A percentile compares a stretch with the other conserved stretches of the same genome.
phyloP scores from a whole-genome alignment of 2,329 filamentous ascomycete species.

The Xylariaceae sp. region DNA sequence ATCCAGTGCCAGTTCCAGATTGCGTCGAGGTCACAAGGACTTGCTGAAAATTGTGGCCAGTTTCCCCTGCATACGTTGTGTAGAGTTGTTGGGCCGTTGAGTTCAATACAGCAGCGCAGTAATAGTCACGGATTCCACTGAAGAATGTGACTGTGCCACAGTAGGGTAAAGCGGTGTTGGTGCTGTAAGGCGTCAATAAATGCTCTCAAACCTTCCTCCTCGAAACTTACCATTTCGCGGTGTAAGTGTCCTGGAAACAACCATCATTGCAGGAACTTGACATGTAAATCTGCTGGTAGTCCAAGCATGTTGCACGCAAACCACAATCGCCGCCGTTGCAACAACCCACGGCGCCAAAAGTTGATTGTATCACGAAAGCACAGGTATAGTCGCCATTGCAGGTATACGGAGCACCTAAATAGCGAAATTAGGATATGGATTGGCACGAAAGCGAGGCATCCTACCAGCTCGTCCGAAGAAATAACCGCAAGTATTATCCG shows the following conservation, averaged over 20 bases:
- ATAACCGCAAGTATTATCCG: slow-evolving; percentile 50
- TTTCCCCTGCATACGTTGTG: slow-evolving; percentile 42
- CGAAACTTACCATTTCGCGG: slow-evolving; percentile 44
- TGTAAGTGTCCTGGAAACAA: slow-evolving; percentile 40
- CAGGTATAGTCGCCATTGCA: slow-evolving; percentile 38
- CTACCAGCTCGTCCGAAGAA: slow-evolving; percentile 40
- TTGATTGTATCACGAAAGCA: slow-evolving; percentile 37
- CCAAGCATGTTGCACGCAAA: slow-evolving; percentile 38
- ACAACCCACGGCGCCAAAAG: slow-evolving; percentile 41
- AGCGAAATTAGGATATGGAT: slow-evolving; percentile 2
- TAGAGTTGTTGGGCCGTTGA: slow-evolving; percentile 35
- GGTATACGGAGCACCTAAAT: slow-evolving; percentile 38
- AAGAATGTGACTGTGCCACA: slow-evolving; percentile 46
- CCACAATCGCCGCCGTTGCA: slow-evolving; percentile 37
- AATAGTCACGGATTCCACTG: slow-evolving; percentile 42
- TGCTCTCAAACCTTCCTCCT: neutral
- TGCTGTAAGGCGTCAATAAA: slow-evolving; percentile 33
- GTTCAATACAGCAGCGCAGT: slow-evolving; percentile 37
- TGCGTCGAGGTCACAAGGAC: slow-evolving; percentile 13
- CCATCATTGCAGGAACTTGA: slow-evolving; percentile 39
- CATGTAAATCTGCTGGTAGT: slow-evolving; percentile 35
- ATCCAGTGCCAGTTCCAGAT: slow-evolving; percentile 3
- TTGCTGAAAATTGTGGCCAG: slow-evolving; percentile 30
- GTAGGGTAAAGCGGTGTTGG: slow-evolving; percentile 34
- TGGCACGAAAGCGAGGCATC: neutral